Percentiles rank a stretch among this genome's conserved stretches.
phyloP scores from a whole-genome alignment of 1,139 yeast species.

The Meyerozyma smithsonii region DNA sequence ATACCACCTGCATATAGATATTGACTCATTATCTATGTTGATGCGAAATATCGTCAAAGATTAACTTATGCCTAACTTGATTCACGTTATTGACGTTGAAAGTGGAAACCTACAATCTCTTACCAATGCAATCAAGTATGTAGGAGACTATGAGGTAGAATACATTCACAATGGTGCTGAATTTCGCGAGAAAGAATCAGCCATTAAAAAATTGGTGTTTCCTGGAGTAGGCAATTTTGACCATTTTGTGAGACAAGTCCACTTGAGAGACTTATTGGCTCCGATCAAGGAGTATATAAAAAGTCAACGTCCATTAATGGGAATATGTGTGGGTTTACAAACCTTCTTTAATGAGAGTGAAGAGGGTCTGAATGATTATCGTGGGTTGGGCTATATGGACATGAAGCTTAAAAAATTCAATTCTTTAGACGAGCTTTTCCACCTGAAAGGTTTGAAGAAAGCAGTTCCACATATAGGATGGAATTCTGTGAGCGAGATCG shows the following conservation, averaged over 20 bases:
- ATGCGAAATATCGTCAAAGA: too few species aligned
- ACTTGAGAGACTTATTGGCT: constrained; percentile 53
- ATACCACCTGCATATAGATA: not conserved
- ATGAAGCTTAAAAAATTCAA: constrained; percentile 57
- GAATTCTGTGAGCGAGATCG: constrained; percentile 46
- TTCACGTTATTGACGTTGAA: constrained; percentile 87
- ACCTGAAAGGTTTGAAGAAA: constrained; percentile 32
- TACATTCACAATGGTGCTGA: constrained; percentile 42
- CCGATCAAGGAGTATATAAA: constrained; percentile 64
- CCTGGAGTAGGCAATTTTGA: constrained; percentile 98
- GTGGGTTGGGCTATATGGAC: constrained; percentile 53
- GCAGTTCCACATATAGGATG: constrained; percentile 97
- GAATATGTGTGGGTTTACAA: constrained; percentile 95
- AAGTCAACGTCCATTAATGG: constrained; percentile 83
- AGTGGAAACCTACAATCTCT: constrained; percentile 91
- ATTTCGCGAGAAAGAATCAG: constrained; percentile 30
- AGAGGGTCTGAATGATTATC: constrained; percentile 55
- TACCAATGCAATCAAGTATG: constrained; percentile 72
- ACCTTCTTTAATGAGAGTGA: constrained; percentile 70
- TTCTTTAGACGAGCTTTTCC: constrained; percentile 32
- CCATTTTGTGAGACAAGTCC: constrained; percentile 75
- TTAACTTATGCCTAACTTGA: constrained; percentile 34
- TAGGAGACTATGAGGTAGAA: constrained; percentile 60
- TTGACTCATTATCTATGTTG: constrained; percentile 3
- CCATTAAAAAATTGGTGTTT: constrained; percentile 55